Evolutionary conservation across 1,284 basidiomycete genomes (phyloP).

Genomic region (Phylloboletellus chloephorus): DNA sequence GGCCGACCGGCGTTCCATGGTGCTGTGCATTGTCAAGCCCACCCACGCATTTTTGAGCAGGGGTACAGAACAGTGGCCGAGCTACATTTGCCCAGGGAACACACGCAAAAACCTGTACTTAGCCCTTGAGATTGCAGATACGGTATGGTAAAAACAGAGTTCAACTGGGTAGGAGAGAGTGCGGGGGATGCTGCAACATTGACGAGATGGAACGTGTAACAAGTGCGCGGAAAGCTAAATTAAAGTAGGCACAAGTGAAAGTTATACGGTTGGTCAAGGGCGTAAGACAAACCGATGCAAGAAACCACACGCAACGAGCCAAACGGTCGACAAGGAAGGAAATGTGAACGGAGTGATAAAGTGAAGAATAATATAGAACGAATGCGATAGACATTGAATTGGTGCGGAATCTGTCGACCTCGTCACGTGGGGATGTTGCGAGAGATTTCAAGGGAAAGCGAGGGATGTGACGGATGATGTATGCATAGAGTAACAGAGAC

Average conservation of each 20-base stretch:
- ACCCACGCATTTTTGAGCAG: slow-evolving; percentile 11
- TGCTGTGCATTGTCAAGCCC: slow-evolving; percentile 17
- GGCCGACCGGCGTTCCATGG: slow-evolving; percentile 1
- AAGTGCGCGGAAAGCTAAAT: slow-evolving; percentile 31
- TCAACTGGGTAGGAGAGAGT: slow-evolving; percentile 38
- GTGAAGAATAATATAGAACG: slow-evolving; percentile 74
- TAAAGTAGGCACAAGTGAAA: slow-evolving; percentile 31
- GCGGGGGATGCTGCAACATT: slow-evolving; percentile 46
- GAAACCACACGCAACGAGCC: slow-evolving; percentile 34
- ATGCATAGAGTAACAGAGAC: slow-evolving; percentile 47
- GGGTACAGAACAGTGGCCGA: slow-evolving; percentile 5
- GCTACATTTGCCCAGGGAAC: slow-evolving; percentile 8
- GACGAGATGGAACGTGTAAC: slow-evolving; percentile 38
- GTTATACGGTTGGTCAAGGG: slow-evolving; percentile 26
- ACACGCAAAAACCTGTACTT: slow-evolving; percentile 13
- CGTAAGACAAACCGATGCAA: slow-evolving; percentile 31
- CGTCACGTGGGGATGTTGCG: slow-evolving; percentile 36
- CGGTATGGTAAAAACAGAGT: slow-evolving; percentile 36
- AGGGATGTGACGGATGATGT: slow-evolving; percentile 38
- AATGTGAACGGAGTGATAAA: slow-evolving; percentile 46
- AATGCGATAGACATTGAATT: slow-evolving; percentile 38
- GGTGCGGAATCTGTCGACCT: slow-evolving; percentile 37
- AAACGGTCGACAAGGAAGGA: slow-evolving; percentile 32
- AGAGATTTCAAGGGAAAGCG: slow-evolving; percentile 36
- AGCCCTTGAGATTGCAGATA: slow-evolving; percentile 31